Evolutionary conservation across 768 basidiomycete species (phyloP), one percentile per base, ranked within the genome.

Genomic region (Suillus subalutaceus): DNA sequence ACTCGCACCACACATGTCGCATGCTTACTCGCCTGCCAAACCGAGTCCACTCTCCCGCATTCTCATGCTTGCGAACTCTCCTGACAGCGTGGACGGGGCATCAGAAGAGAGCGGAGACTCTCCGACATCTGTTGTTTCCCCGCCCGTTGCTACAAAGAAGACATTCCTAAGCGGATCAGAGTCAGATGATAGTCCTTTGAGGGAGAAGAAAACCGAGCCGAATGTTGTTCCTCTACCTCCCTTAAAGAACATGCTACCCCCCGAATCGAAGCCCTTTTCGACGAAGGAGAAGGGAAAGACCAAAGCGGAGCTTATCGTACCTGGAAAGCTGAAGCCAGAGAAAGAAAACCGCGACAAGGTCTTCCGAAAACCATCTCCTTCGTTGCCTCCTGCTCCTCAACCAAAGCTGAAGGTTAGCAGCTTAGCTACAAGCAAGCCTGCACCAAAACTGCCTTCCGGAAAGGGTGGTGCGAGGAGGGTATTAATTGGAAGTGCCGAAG

Each of bases 11-110:
- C 86, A 84, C 64, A 91, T 92, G 88, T 82, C 85, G 5, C 92
- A 94, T 68, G 91, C 92, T 0, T 94, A 94, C 68, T 93, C 93
- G 0, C 92, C 92, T 37, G 88, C 81, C 3, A 89, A 87, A 74
- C 92, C 93, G 0, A 93, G 91, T 68, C 92, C 92, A 3, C 81
- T 94, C 40, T 92, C 90, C 66, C 85, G 92, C 13, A 92, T 94
- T 63, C 81, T 93, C 30, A 86, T 89, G 88, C 81, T 93, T 52
- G 84, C 82, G 4, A 80, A 89, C 67, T 91, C 90, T 1, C 88
- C 88, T 6, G 76, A 81, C 43, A 81, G 78, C 60, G 77, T 81
- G 16, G 72, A 77, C 15, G 53, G 30, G 6, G 63, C 58, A n/a
- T 26, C 56, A 16, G 65, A 58, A 30, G 60, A 57, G 4, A 63